Evolutionary conservation across 1,139 yeast species (phyloP), one percentile per base, ranked within the genome.

Genomic region (Suhomyces anneliseae): DNA sequence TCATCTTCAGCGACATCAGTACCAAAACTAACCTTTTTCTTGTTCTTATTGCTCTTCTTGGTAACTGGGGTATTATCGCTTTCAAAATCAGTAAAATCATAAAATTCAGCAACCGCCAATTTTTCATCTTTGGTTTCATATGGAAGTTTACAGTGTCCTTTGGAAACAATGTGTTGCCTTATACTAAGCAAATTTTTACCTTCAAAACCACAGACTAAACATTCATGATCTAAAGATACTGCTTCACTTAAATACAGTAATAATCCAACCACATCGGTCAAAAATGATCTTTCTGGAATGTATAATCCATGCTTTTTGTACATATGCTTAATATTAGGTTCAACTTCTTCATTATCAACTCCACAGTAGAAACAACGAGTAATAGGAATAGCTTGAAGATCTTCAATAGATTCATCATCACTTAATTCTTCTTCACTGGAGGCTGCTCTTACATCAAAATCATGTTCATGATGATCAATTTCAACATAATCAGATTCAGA

Each of bases 81-180:
- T 2, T 54, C 61, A 9, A 52, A 64, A 8, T 44, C 58, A 27
- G 53, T 58, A 51, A 78, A 79, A 44, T 76, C 65, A 55, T 80
- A 81, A 51, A 74, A 81, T 47, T 69, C 69, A 1, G 69, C 59
- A 15, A 80, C 58, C 2, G 64, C 61, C 11, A 60, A 60, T 46
- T 69, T 70, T 41, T 79, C 83, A 12, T 69, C 74, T 42, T 64
- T 67, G 4, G 76, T 66, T 49, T 81, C 85, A 56, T 76, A 81
- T 0, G 85, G 85, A 24, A 81, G 60, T 39, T 67, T 69, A 52
- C 83, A 78, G 55, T 81, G 85, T 0, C 84, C 83, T 58, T 80
- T 81, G 8, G 78, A 66, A 7, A 52, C 42, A 52, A 78, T 64
- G 57, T 81, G 85, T 52, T 79, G 85, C 52, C 85, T 68, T 1